These are phyloP conservation scores for Polygonum maritimum DNA, from an alignment of 148 eudicot genomes.

Conservation along the genomic window DNA sequence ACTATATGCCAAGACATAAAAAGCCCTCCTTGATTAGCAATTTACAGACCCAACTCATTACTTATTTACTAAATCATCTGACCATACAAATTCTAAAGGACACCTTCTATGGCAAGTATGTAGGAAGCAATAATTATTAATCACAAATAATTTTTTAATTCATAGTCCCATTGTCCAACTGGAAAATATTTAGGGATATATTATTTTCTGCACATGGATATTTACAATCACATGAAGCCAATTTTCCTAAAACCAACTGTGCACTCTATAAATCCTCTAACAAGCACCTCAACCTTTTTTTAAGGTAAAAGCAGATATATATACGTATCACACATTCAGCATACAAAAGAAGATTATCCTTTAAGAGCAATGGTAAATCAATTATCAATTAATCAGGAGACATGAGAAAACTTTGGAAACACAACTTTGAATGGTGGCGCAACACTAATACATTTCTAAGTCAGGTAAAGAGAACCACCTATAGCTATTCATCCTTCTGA, in stretches of 20 bases:
- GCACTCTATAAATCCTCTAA: not conserved
- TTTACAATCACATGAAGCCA: not conserved
- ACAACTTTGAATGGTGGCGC: not conserved
- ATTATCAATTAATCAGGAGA: not conserved
- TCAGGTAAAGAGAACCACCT: not conserved
- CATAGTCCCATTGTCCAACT: not conserved
- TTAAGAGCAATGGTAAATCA: not conserved
- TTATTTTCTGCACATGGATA: not conserved
- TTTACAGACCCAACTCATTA: not conserved
- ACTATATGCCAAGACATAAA: too few species aligned
- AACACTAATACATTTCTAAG: not conserved
- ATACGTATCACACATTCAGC: not conserved
- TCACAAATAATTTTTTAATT: not conserved
- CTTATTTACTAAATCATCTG: not conserved
- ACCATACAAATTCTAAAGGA: not conserved
- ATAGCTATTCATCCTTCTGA: not conserved
- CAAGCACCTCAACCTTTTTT: conserved; percentile 1
- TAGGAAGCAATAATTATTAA: not conserved
- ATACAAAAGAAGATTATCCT: not conserved
- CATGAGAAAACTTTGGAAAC: not conserved
- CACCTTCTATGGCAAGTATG: not conserved
- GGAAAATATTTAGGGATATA: not conserved
- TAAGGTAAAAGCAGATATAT: not conserved
- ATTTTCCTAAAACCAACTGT: not conserved
- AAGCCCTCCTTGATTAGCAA: not conserved